Base-by-base conservation (phyloP, 225 moss, liverwort and hornwort genomes). In the Antitrichia curtipendula region DNA sequence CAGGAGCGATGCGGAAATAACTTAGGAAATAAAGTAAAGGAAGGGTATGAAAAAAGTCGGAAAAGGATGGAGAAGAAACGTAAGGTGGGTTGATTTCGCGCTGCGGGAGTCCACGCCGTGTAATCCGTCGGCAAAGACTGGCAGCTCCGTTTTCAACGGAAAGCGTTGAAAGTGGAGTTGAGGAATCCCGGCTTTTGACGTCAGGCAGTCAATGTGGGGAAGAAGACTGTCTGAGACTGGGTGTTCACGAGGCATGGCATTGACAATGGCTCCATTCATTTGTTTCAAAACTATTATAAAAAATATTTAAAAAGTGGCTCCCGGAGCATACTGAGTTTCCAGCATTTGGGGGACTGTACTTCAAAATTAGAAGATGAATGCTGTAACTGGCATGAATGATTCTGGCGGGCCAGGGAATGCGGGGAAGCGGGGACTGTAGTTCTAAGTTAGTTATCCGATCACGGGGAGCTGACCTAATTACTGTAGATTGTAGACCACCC, bases 401-500 rank as follows among this genome's bases (percentile, higher is more conserved):
- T 31, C 49, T 11, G 6, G 10, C 18, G 47, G 7, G 29, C 6
- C 16, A 71, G 9, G 13, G 25, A 69, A 12, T 66, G 12, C 22
- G 4, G 16, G 38, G 38, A 68, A 16, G 6, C 4, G 4, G 14
- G 43, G 16, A 9, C 28, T 28, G 10, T 16, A 45, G 17, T 28
- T 28, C 10, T 1, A 5, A 41, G 27, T 70, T 27, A 3, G 8
- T 29, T 47, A 47, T 2, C 20, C 0, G 20, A 20, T 31, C 17
- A 74, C 12, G 4, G 49, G 32, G 20, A 50, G 50, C 49, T 49
- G 19, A 43, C 25, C 16, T 16, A 41, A 70, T 5, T 25, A 41
- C 5, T 40, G 4, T n/a, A 20, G 16, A 11, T 10, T 11, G 5
- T 3, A 3, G 8, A 6, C 11, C 4, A 4, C 3, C 9, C 3